Percentiles rank a stretch among this genome's conserved stretches.
phyloP scores from a whole-genome alignment of 2,329 filamentous ascomycete species.

The Fusarium avenaceum region DNA sequence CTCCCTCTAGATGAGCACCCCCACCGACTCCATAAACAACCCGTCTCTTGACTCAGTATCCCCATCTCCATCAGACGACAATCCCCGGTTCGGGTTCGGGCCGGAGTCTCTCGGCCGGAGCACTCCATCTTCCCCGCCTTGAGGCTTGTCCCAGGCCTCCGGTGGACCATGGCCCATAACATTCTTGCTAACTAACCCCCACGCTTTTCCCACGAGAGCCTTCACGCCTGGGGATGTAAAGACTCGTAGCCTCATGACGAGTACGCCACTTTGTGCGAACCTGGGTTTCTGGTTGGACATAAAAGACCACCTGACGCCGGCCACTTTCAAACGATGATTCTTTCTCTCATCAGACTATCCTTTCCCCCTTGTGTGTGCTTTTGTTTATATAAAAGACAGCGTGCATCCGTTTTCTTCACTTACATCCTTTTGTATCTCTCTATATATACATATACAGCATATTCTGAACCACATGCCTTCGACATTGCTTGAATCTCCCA shows the following conservation, averaged over 20 bases:
- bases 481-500: slow-evolving; percentile 42
- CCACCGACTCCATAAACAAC: slow-evolving; percentile 24
- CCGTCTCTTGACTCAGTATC: slow-evolving; percentile 13
- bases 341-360: slow-evolving; percentile 12
- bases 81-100: slow-evolving; percentile 44
- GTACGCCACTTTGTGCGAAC: slow-evolving; percentile 26
- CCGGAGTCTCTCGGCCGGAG: slow-evolving; percentile 48
- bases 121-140: slow-evolving; percentile 16
- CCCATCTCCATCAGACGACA: neutral
- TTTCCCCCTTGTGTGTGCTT: slow-evolving; percentile 3
- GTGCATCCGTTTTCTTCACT: slow-evolving; percentile 5
- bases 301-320: slow-evolving; percentile 47
- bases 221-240: slow-evolving; percentile 30
- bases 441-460: neutral
- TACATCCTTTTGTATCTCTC: neutral
- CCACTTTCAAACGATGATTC: slow-evolving; percentile 19
- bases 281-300: slow-evolving; percentile 32
- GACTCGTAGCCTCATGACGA: slow-evolving; percentile 47
- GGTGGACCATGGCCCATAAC: slow-evolving; percentile 17
- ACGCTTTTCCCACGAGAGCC: slow-evolving; percentile 32
- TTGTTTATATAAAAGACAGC: slow-evolving; percentile 30
- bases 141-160: slow-evolving; percentile 21
- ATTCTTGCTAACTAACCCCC: slow-evolving; percentile 38
- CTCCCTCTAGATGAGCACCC: neutral
- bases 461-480: slow-evolving; percentile 41